Base-by-base conservation (phyloP, 2,329 filamentous ascomycete genomes). In the Daldinia sp. region DNA sequence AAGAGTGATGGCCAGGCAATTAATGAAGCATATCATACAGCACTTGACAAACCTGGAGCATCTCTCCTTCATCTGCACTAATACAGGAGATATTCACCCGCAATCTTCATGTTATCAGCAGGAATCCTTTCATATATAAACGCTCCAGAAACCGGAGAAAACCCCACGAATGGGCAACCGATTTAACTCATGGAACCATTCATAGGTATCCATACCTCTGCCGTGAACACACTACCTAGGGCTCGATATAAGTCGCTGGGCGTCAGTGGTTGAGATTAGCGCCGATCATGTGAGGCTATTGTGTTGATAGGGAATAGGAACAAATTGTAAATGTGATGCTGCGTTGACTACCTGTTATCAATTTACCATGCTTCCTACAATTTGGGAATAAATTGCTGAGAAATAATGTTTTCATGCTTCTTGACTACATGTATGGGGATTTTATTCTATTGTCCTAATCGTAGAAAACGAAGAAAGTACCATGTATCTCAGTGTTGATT, bases 41-140 rank as follows among this genome's bases (percentile, higher is more conserved):
- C 79, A 80, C 18, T 79, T 86, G 75, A 80, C 80, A 1, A 73
- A 71, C 0, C 74, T 86, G 5, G 74, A 81, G 61, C 81, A 82
- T 68, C 77, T 86, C 48, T 76, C 83, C 44, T 82, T 86, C 61
- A 80, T 86, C 44, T 82, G 82, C 23, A 4, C 35, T 39, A 39
- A 15, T 2, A 15, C 3, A 15, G 35, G 12, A 39, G 5, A 13
- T 12, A 4, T 13, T 15, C 4, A 5, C 5, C 4, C 12, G 13
- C 35, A 13, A 28, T 4, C 23, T 26, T 5, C 13, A 28, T 48
- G 44, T 28, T 26, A 15, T 26, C 23, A 15, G 12, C 13, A 28
- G 12, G 44, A 6, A 15, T 48, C 44, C 26, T 3, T 28, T 5
- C 44, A 48, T 48, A 15, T 48, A 12, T 3, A 48, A 28, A 12